Percentiles rank a stretch among this genome's conserved stretches.
These are phyloP conservation scores for Escallonia herrerae DNA, from an alignment of 129 eudicot genomes.

Conservation along the genomic window DNA sequence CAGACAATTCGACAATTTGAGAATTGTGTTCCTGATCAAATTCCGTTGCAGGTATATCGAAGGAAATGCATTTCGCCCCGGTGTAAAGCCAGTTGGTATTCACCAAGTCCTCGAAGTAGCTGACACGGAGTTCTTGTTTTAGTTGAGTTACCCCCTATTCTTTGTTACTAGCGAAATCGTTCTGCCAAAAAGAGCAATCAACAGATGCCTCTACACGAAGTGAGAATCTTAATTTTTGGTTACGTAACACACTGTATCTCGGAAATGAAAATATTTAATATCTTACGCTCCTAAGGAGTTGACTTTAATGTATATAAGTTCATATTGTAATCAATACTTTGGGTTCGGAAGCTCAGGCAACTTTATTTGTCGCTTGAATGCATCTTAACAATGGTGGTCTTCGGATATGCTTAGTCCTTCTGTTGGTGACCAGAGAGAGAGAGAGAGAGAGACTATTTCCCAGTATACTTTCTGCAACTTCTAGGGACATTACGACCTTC, in stretches of 20 bases:
- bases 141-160: conserved; percentile 10
- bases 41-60: conserved; percentile 72
- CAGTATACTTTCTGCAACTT: no score
- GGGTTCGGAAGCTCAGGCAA: no score
- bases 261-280: background rate
- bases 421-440: no score
- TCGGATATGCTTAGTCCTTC: no score
- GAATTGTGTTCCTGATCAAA: conserved; percentile 14
- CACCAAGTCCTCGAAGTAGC: conserved; percentile 93
- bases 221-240: conserved; percentile 8
- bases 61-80: conserved; percentile 80
- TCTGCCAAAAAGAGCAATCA: background rate
- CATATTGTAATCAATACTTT: background rate
- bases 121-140: conserved; percentile 71
- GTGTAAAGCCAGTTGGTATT: conserved; percentile 81
- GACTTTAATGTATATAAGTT: conserved; percentile 1
- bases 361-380: no score
- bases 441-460: no score
- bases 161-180: background rate
- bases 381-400: no score
- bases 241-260: background rate
- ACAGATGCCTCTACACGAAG: background rate
- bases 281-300: conserved; percentile 3
- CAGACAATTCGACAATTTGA: background rate
- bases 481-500: no score